Conservation (phyloP, 176 grass and related monocot genomes). For the Oryza coarctata region DNA sequence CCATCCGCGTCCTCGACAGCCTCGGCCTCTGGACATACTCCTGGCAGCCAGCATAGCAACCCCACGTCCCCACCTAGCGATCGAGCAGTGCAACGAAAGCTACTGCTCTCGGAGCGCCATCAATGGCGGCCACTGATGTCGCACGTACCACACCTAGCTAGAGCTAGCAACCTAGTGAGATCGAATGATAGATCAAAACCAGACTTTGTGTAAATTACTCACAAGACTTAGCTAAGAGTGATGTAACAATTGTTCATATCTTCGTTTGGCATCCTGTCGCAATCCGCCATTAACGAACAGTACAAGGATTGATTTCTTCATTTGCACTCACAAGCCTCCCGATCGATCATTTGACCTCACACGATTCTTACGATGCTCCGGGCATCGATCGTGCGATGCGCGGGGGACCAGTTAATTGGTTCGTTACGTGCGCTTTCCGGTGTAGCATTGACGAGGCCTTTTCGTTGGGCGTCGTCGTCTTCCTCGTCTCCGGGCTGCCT, state of each 20-base stretch:
- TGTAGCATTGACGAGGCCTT: not conserved
- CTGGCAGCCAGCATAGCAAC: not conserved
- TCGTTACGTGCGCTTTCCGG: not conserved
- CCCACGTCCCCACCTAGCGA: not conserved
- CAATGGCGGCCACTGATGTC: not conserved
- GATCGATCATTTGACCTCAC: not conserved
- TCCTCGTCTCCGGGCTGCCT: not conserved
- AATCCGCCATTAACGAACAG: not conserved
- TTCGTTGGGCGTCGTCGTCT: not conserved
- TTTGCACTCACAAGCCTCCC: not conserved
- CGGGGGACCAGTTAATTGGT: not conserved
- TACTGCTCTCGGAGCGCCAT: not conserved
- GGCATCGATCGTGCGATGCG: not conserved
- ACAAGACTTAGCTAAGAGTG: not conserved
- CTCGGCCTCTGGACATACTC: slow-evolving; percentile 35
- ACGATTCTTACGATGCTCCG: not conserved
- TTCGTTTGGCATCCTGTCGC: not conserved
- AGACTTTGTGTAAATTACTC: not conserved
- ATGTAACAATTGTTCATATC: not conserved
- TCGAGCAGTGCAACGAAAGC: not conserved
- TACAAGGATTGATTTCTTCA: not conserved
- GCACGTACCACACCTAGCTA: not conserved
- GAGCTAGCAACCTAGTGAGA: not conserved
- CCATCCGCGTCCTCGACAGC: slow-evolving; percentile 44
- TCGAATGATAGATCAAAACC: not conserved